These are phyloP conservation scores for Ogataea wickerhamii DNA, from an alignment of 805 yeast species.

Conservation along the genomic window DNA sequence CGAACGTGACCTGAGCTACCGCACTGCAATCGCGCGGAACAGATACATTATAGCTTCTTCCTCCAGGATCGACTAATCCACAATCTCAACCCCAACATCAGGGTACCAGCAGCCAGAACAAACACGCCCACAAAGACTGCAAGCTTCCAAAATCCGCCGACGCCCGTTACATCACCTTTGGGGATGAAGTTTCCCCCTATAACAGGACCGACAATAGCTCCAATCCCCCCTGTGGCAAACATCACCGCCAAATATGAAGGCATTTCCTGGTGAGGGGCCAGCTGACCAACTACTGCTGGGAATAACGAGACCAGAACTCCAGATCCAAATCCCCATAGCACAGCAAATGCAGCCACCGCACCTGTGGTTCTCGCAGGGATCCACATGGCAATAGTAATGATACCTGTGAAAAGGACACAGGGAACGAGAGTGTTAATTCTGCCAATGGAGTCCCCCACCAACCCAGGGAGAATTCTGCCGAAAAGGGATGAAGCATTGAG, in stretches of 20 bases:
- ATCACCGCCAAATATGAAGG: conserved; percentile 31
- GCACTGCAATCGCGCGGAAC: conserved; percentile 1
- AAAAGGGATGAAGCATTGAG: conserved; percentile 41
- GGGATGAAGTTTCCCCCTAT: conserved; percentile 35
- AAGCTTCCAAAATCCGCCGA: conserved; percentile 28
- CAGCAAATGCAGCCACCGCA: conserved; percentile 36
- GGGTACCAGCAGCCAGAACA: conserved; percentile 17
- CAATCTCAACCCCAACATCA: conserved; percentile 10
- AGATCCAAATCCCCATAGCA: conserved; percentile 34
- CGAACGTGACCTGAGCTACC: no score
- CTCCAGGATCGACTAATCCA: background rate
- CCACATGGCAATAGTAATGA: conserved; percentile 45
- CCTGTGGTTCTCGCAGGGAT: conserved; percentile 41
- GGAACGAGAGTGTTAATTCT: conserved; percentile 38
- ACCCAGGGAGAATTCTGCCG: conserved; percentile 53
- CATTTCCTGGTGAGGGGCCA: conserved; percentile 32
- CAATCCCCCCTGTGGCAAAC: conserved; percentile 29
- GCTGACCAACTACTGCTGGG: conserved; percentile 34
- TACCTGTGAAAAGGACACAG: conserved; percentile 31
- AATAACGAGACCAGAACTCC: conserved; percentile 34
- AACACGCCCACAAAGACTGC: conserved; percentile 32
- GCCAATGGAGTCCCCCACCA: conserved; percentile 40
- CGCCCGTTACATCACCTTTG: conserved; percentile 12
- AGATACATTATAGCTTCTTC: conserved; percentile 1
- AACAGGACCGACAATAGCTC: conserved; percentile 34